Base-by-base conservation (phyloP, 1,139 yeast species). In the Taiozyma sp. region DNA sequence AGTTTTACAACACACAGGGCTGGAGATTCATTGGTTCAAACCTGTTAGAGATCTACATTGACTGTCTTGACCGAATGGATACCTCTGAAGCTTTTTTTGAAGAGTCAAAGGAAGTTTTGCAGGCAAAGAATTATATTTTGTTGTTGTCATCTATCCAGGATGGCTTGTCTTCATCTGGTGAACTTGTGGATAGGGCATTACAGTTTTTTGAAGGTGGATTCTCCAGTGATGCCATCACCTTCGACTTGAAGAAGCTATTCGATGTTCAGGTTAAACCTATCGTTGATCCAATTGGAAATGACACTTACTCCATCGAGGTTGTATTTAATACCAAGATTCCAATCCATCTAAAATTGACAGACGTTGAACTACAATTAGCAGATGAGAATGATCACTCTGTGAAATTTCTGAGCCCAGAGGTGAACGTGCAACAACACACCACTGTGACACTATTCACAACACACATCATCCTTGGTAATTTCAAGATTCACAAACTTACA, bases 21-120 rank as follows among this genome's bases (percentile, higher is more conserved):
- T 90, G 97, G 97, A 78, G 77, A 52, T 70, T 73, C 43, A 79
- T 90, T 63, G 89, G 96, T 0, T 77, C 83, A 1, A 69, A 78
- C 21, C 67, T 91, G 21, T 70, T 88, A 42, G 81, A 81, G 56
- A 71, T 85, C 0, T 89, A 85, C 62, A 75, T 88, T 37, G 80
- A 81, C 45, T 88, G 96, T 59, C 70, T 90, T 43, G 81, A 79
- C 57, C 71, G 79, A 41, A 64, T 81, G 24, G 64, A 62, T 8
- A 56, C 50, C 3, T 42, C 48, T n/a, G 53, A 56, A 16, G 59
- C 51, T 1, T 52, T 53, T 30, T 59, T 58, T 9, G 43, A 52
- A 2, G 39, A 37, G 9, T 42, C 54, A 3, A 56, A 54, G 26
- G 47, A 45, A 0, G 49, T 43, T 1, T 35, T 53, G 1, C 44